These are phyloP conservation scores for Chaetomiaceae sp. DNA, from an alignment of 2,329 filamentous ascomycete genomes.

Conservation along the genomic window DNA sequence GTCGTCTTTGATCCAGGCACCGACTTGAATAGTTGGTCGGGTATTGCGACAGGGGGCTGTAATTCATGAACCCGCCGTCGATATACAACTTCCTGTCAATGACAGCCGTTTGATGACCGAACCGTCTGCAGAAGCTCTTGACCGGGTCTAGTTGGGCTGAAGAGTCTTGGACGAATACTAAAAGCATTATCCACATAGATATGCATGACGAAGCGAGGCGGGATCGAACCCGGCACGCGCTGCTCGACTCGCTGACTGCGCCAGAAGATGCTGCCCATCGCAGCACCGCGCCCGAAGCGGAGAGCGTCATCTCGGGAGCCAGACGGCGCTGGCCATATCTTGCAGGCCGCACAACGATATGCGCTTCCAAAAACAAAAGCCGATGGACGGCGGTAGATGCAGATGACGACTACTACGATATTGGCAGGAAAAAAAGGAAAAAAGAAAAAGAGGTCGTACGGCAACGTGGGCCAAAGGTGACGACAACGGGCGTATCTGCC, in stretches of 20 bases:
- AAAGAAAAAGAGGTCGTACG: neutral
- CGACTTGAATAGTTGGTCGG: slow-evolving; percentile 53
- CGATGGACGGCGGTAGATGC: neutral
- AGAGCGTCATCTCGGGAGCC: slow-evolving; percentile 9
- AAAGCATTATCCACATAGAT: slow-evolving; percentile 6
- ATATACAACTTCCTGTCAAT: slow-evolving; percentile 58
- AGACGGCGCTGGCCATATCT: slow-evolving; percentile 6
- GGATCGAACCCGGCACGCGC: neutral
- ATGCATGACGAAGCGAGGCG: neutral
- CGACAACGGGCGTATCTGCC: neutral
- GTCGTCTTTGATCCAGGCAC: slow-evolving; percentile 24
- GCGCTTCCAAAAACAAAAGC: neutral
- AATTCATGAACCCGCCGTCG: slow-evolving; percentile 57
- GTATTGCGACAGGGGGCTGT: slow-evolving; percentile 45
- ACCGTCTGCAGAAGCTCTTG: slow-evolving; percentile 49
- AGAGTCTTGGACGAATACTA: neutral
- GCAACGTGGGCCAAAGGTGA: neutral
- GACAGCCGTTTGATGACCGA: slow-evolving; percentile 57
- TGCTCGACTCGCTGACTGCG: neutral
- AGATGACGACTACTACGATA: neutral
- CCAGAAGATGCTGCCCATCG: neutral
- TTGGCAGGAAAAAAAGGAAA: neutral
- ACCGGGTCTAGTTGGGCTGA: slow-evolving; percentile 46
- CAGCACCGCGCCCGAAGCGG: slow-evolving; percentile 4
- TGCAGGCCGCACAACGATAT: neutral